Conservation (phyloP, 345 rosid species). For the Camelina sativa region DNA sequence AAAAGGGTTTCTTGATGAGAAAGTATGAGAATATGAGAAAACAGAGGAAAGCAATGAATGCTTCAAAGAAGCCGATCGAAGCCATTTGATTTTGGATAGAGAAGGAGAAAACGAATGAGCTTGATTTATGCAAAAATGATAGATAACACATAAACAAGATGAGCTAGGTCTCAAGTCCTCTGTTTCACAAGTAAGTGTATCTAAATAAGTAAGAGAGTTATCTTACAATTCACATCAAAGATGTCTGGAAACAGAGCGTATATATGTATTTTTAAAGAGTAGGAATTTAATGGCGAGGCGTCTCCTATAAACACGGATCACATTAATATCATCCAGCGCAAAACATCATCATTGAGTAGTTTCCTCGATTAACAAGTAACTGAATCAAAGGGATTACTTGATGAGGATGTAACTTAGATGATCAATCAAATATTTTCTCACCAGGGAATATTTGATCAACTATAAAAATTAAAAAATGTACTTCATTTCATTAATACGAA, state of each 20-base stretch:
- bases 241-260: not conserved
- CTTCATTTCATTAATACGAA: too few species aligned
- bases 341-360: not conserved
- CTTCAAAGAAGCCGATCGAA: slow-evolving; percentile 22
- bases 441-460: too few species aligned
- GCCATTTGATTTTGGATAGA: slow-evolving; percentile 15
- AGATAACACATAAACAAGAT: not conserved
- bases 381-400: not conserved
- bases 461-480: too few species aligned
- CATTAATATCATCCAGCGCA: not conserved
- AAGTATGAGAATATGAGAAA: slow-evolving; percentile 16
- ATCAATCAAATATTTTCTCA: too few species aligned
- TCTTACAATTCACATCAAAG: not conserved
- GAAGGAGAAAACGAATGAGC: too few species aligned
- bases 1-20: slow-evolving; percentile 10
- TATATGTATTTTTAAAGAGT: too few species aligned
- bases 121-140: not conserved
- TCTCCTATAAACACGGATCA: not conserved
- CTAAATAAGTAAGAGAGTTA: not conserved
- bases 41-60: slow-evolving; percentile 22
- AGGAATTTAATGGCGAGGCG: not conserved
- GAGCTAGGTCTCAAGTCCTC: not conserved
- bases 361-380: not conserved
- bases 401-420: not conserved
- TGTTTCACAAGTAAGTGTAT: not conserved